Percentiles rank a stretch among this genome's conserved stretches.
phyloP scores from a whole-genome alignment of 176 grass and related monocot genomes.

The Eragrostis curvula region DNA sequence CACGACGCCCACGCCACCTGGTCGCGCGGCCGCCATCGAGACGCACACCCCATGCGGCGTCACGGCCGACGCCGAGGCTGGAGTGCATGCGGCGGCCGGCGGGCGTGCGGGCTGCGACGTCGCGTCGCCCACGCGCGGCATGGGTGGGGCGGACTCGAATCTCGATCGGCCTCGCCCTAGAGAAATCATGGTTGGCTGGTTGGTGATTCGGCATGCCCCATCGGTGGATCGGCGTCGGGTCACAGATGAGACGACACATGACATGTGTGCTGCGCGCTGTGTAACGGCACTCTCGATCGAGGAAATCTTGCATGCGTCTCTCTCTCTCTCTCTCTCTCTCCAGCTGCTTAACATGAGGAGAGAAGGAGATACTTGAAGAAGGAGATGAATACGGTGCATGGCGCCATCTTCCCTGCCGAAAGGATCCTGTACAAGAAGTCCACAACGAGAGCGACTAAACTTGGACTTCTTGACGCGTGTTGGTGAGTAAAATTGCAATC shows the following conservation, averaged over 20 bases:
- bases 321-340: too few relatives aligned
- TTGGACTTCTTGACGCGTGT: too few relatives aligned
- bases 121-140: not conserved
- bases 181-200: not conserved
- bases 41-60: not conserved
- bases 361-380: too few relatives aligned
- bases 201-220: slow-evolving; percentile 3
- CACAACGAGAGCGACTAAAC: too few relatives aligned
- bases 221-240: not conserved
- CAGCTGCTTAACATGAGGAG: too few relatives aligned
- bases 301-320: too few relatives aligned
- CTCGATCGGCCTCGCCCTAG: not conserved
- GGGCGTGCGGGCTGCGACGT: not conserved
- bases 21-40: not conserved
- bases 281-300: too few relatives aligned
- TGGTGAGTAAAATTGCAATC: not conserved
- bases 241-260: not conserved
- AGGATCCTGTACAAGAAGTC: too few relatives aligned
- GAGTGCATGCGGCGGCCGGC: not conserved
- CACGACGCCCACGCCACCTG: not conserved
- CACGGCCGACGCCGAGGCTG: not conserved
- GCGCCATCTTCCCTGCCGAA: too few relatives aligned
- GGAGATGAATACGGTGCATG: too few relatives aligned
- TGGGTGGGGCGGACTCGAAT: not conserved
- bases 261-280: not conserved